Evolutionary conservation across 164 flowering plant species (phyloP), one percentile per base, ranked within the genome.

Genomic region (Pachysandra terminalis): DNA sequence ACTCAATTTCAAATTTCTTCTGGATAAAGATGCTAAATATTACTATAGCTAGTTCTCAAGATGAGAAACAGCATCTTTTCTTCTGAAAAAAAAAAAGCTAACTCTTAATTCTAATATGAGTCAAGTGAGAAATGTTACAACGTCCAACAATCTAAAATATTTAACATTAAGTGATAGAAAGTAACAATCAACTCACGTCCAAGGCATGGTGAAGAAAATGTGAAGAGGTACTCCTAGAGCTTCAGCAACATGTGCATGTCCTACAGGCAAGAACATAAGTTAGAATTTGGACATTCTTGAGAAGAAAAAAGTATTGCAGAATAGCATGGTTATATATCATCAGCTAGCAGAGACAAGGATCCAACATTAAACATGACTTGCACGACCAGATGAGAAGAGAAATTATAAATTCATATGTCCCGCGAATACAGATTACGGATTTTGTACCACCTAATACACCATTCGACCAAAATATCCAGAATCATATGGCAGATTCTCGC

Each of bases 201-300:
- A 95, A 25, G 98, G 97, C 97, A 90, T 95, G 59, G 98, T 91
- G 78, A 91, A 95, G 80, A 91, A 91, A 55, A 95, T 91, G 77
- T 95, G 98, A 68, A 95, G 80, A 41, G 98, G 97, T 45, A 91
- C 88, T 35, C 88, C 89, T 71, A 94, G 95, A 81, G 97, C 96
- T 89, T 94, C 98, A 66, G 96, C 96, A 77, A 90, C 86, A 80
- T 94, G 98, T 56, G 85, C 83, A 83, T 91, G 97, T 59, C 98
- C 98, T 73, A 67, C 70, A 68, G 56, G 12, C 40, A 53, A 48
- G 59, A 68, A 60, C 63, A 67, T 22, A 67, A 19, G 59, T 55
- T 22, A 59, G 17, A 69, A 56, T 51, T 52, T 21, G n/a, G 19
- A 67, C n/a, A 64, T 19, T 27, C 1, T 26, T n/a, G 6, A 51